Conservation (phyloP, 2,329 filamentous ascomycete genomes). For the Tolypocladium inflatum region DNA sequence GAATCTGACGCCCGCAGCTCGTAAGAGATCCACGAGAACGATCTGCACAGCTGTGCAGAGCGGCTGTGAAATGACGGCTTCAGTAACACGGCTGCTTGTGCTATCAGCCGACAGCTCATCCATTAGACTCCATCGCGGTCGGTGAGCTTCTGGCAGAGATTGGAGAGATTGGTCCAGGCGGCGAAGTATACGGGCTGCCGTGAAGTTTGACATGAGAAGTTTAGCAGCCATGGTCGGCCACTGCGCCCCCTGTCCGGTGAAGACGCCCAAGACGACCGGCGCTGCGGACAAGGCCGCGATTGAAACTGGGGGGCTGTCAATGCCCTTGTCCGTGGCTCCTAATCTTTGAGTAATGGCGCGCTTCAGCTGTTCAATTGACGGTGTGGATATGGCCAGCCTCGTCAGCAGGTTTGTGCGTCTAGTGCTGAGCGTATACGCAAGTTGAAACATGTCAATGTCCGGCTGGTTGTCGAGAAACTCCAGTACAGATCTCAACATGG, state of each 20-base stretch:
- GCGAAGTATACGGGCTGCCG: not conserved
- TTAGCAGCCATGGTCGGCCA: slow-evolving; percentile 15
- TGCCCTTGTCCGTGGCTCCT: no score
- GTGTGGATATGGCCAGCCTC: no score
- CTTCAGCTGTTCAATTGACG: no score
- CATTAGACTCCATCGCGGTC: slow-evolving; percentile 10
- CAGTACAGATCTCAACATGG: no score
- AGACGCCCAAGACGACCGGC: slow-evolving; percentile 6
- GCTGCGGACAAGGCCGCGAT: no score
- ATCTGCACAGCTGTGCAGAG: slow-evolving; percentile 18
- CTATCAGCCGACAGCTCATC: no score
- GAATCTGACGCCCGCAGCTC: slow-evolving; percentile 19
- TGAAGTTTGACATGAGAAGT: slow-evolving; percentile 3
- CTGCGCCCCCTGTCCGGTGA: slow-evolving; percentile 23
- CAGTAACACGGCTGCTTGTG: not conserved
- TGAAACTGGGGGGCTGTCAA: no score
- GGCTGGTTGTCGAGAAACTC: no score
- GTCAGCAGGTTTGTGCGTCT: no score
- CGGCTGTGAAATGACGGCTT: slow-evolving; percentile 18
- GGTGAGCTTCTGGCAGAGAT: slow-evolving; percentile 4
- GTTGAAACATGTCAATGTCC: no score
- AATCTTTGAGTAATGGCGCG: no score
- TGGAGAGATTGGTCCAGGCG: not conserved
- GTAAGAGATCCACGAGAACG: slow-evolving; percentile 17
- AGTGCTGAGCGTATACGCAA: no score